Conservation (phyloP, 305 asterid genomes). For the Fraxinus platypoda region DNA sequence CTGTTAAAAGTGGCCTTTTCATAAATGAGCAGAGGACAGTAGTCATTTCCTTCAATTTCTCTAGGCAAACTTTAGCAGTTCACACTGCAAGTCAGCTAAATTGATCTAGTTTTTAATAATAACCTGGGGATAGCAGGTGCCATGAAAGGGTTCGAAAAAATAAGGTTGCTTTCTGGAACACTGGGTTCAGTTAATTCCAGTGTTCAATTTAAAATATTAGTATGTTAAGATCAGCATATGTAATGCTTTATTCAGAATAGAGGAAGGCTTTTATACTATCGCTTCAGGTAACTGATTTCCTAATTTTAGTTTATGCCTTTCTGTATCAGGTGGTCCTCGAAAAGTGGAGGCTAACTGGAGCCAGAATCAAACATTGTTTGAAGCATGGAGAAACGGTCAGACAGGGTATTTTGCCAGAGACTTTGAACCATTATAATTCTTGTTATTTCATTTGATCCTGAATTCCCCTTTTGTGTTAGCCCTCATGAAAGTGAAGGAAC, state of each 20-base stretch:
- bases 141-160: neutral
- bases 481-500: neutral
- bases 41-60: neutral
- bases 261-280: neutral
- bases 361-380: constrained; percentile 64
- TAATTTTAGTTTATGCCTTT: neutral
- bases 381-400: constrained; percentile 74
- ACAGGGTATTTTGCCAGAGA: constrained; percentile 56
- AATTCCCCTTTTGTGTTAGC: neutral
- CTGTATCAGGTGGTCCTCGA: constrained; percentile 71
- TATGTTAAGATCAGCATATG: neutral
- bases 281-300: neutral
- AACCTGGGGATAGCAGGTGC: neutral
- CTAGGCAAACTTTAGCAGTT: neutral
- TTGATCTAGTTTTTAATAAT: neutral
- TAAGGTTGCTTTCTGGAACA: neutral
- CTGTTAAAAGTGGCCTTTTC: neutral
- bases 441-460: neutral
- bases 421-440: neutral
- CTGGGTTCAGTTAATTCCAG: neutral
- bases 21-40: neutral
- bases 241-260: neutral
- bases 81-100: neutral
- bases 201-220: neutral
- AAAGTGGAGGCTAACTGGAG: constrained; percentile 63